phyloP scores from a whole-genome alignment of 805 yeast genomes.

The Myxozyma melibiosi region DNA sequence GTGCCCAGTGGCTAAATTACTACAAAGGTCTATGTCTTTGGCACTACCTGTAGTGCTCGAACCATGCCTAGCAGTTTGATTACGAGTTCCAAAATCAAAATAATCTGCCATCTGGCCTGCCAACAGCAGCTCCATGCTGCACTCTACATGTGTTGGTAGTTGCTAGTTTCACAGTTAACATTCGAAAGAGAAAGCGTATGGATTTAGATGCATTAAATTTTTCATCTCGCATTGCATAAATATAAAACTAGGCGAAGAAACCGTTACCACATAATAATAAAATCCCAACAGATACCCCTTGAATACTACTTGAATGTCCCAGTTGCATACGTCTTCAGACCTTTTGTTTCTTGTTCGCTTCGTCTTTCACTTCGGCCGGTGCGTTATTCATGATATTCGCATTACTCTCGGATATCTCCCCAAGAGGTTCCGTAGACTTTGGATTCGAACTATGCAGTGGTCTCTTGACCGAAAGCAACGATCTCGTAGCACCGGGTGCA shows the following conservation, averaged over 20 bases:
- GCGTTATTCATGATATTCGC: background rate
- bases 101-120: constrained; percentile 19
- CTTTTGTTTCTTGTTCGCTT: background rate
- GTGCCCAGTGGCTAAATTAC: background rate
- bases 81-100: constrained; percentile 12
- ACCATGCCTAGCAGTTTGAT: background rate
- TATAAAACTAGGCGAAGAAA: too few relatives aligned
- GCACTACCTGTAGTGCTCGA: too few relatives aligned
- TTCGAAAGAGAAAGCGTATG: too few relatives aligned
- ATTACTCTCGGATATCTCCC: background rate
- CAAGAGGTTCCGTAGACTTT: background rate
- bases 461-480: constrained; percentile 6
- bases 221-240: too few relatives aligned
- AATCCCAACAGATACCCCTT: too few relatives aligned
- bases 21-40: background rate
- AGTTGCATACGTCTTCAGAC: background rate
- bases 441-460: constrained; percentile 1
- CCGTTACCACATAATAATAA: too few relatives aligned
- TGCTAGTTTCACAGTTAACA: constrained; percentile 24
- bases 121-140: background rate
- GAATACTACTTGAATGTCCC: too few relatives aligned
- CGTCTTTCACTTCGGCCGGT: background rate
- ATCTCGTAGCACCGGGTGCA: background rate
- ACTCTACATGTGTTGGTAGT: background rate
- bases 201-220: too few relatives aligned